Evolutionary conservation across 2,329 filamentous ascomycete species (phyloP).

Genomic region (Trichoderma koningiopsis): DNA sequence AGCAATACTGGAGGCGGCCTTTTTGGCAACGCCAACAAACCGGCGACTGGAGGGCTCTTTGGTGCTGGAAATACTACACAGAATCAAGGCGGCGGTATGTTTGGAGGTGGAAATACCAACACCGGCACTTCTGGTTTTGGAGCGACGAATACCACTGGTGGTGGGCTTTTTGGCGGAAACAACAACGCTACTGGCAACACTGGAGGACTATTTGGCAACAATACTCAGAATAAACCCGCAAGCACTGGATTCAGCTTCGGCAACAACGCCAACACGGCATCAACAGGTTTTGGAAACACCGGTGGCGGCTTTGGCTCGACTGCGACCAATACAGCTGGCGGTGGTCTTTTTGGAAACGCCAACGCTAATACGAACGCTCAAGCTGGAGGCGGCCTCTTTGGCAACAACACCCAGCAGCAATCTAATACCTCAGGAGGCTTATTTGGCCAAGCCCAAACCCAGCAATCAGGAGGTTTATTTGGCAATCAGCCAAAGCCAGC

Average conservation of each 20-base stretch:
- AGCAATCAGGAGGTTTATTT: conserved; percentile 47
- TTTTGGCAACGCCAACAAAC: conserved; percentile 33
- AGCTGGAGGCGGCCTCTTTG: conserved; percentile 46
- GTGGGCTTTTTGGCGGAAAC: conserved; percentile 37
- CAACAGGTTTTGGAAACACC: conserved; percentile 32
- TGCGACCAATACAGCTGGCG: conserved; percentile 30
- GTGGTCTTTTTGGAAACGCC: conserved; percentile 46
- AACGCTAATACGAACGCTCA: conserved; percentile 32
- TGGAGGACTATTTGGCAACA: conserved; percentile 49
- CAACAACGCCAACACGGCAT: conserved; percentile 41
- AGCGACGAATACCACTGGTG: conserved; percentile 33
- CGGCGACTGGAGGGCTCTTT: conserved; percentile 43
- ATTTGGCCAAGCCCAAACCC: conserved; percentile 43
- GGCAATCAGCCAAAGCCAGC: conserved; percentile 48
- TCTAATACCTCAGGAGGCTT: conserved; percentile 33
- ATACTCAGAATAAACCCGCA: conserved; percentile 41
- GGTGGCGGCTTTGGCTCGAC: conserved; percentile 44
- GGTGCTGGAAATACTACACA: conserved; percentile 31
- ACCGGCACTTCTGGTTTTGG: conserved; percentile 44
- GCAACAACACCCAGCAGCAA: conserved; percentile 40
- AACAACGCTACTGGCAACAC: conserved; percentile 33
- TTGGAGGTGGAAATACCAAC: conserved; percentile 38
- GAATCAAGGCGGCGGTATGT: conserved; percentile 42
- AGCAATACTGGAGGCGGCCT: conserved; percentile 33
- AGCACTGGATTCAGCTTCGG: conserved; percentile 46